phyloP scores from a whole-genome alignment of 805 yeast species.

The Brettanomyces naardenensis region DNA sequence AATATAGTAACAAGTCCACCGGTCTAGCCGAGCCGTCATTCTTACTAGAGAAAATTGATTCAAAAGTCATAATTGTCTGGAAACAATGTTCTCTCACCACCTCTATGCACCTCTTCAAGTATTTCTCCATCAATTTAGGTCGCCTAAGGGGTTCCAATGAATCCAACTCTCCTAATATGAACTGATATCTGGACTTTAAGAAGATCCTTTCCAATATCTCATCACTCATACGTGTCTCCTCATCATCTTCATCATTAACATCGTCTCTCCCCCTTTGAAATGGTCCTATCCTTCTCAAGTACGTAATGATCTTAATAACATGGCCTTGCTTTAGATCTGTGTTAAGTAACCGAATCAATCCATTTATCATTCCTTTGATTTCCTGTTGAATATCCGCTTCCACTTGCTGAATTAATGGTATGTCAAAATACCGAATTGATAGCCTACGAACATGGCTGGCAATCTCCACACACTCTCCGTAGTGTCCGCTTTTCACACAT shows the following conservation, averaged over 20 bases:
- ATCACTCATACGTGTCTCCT: slow-evolving; percentile 11
- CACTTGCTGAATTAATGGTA: slow-evolving; percentile 42
- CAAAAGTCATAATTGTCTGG: slow-evolving; percentile 60
- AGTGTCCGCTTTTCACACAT: slow-evolving; percentile 82
- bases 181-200: slow-evolving; percentile 60
- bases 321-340: slow-evolving; percentile 77
- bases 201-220: slow-evolving; percentile 45
- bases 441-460: slow-evolving; percentile 67
- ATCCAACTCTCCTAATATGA: slow-evolving; percentile 53
- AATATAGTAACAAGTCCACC: slow-evolving; percentile 26
- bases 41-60: slow-evolving; percentile 42
- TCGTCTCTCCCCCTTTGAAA: slow-evolving; percentile 20
- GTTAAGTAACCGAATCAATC: slow-evolving; percentile 58
- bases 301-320: slow-evolving; percentile 69
- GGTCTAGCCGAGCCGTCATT: slow-evolving; percentile 14
- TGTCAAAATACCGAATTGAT: slow-evolving; percentile 57
- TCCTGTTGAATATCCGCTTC: slow-evolving; percentile 47
- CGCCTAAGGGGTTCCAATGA: slow-evolving; percentile 49
- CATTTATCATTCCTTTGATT: slow-evolving; percentile 53
- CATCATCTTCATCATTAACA: neutral
- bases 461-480: slow-evolving; percentile 82
- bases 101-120: slow-evolving; percentile 73
- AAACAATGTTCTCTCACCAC: slow-evolving; percentile 77
- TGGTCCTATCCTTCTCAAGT: slow-evolving; percentile 60
- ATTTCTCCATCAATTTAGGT: slow-evolving; percentile 46